Evolutionary conservation across 2,329 filamentous ascomycete species (phyloP).

Genomic region (Trichoderma sp.): DNA sequence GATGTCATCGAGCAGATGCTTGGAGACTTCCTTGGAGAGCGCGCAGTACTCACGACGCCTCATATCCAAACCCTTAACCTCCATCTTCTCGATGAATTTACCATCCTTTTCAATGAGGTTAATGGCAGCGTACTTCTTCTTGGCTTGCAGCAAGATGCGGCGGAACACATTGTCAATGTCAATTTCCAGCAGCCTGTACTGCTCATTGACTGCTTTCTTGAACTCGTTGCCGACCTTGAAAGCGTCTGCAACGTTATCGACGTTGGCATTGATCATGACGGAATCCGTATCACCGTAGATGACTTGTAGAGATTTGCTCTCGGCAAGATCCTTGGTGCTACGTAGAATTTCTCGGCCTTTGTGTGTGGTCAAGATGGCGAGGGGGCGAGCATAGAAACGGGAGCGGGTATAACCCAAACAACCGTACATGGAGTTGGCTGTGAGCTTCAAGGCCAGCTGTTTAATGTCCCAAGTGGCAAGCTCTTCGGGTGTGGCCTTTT

Average conservation of each 20-base stretch:
- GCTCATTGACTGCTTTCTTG: constrained; percentile 91
- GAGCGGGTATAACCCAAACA: constrained; percentile 97
- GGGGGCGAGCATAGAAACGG: constrained; percentile 90
- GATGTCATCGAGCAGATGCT: constrained; percentile 86
- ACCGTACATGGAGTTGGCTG: constrained; percentile 99
- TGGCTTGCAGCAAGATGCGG: constrained; percentile 87
- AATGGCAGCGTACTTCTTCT: constrained; percentile 99
- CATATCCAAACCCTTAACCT: constrained; percentile 98
- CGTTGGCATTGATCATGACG: constrained; percentile 99
- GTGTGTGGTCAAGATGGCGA: constrained; percentile 93
- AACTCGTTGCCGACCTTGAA: constrained; percentile 91
- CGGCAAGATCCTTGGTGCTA: constrained; percentile 92
- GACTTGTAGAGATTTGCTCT: constrained; percentile 85
- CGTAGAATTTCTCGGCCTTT: constrained; percentile 97
- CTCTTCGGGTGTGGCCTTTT: constrained; percentile 78
- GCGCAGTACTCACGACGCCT: constrained; percentile 94
- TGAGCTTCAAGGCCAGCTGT: constrained; percentile 92
- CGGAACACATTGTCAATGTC: constrained; percentile 98
- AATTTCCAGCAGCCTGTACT: constrained; percentile 89
- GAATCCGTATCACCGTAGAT: constrained; percentile 99
- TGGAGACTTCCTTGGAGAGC: constrained; percentile 91
- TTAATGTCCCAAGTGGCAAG: constrained; percentile 97
- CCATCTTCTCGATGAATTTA: constrained; percentile 89
- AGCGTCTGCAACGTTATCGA: constrained; percentile 87
- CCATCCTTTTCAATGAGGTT: constrained; percentile 88